Percentiles rank a stretch among this genome's conserved stretches.
phyloP scores from a whole-genome alignment of 805 yeast genomes.

The Wickerhamia fluorescens region DNA sequence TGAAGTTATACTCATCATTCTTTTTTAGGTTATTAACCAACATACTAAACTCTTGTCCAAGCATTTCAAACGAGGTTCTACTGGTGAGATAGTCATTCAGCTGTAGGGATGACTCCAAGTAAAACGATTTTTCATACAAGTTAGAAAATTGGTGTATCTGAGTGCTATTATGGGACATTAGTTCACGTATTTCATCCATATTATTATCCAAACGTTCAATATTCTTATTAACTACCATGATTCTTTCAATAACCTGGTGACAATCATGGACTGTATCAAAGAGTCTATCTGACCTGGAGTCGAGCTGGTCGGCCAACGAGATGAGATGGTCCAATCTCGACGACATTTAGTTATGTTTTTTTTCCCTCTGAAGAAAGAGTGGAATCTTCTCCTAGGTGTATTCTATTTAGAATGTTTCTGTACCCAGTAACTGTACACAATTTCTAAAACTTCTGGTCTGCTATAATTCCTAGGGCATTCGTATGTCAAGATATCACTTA shows the following conservation, averaged over 20 bases:
- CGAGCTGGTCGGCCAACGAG: constrained; percentile 16
- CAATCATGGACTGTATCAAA: neutral
- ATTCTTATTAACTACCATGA: constrained; percentile 12
- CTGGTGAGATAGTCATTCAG: constrained; percentile 27
- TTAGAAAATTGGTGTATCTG: constrained; percentile 20
- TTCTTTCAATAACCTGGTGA: constrained; percentile 11
- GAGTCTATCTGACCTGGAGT: constrained; percentile 2
- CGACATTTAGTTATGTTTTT: too few species aligned
- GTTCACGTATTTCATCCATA: constrained; percentile 20
- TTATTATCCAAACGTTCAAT: constrained; percentile 20
- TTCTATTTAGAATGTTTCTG: too few species aligned
- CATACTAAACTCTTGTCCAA: constrained; percentile 21
- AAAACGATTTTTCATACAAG: constrained; percentile 24
- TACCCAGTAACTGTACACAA: too few species aligned
- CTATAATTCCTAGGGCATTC: too few species aligned
- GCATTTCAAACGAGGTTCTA: constrained; percentile 21
- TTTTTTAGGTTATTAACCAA: constrained; percentile 14
- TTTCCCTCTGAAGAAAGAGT: too few species aligned
- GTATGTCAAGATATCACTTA: too few species aligned
- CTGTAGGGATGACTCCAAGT: constrained; percentile 26
- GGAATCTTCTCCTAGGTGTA: too few species aligned
- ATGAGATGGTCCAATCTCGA: constrained; percentile 11
- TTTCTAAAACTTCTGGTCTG: too few species aligned
- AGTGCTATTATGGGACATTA: constrained; percentile 15
- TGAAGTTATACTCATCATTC: constrained; percentile 6